These are phyloP conservation scores for Debaryomyces nepalensis DNA, from an alignment of 1,139 yeast species.

Conservation along the genomic window DNA sequence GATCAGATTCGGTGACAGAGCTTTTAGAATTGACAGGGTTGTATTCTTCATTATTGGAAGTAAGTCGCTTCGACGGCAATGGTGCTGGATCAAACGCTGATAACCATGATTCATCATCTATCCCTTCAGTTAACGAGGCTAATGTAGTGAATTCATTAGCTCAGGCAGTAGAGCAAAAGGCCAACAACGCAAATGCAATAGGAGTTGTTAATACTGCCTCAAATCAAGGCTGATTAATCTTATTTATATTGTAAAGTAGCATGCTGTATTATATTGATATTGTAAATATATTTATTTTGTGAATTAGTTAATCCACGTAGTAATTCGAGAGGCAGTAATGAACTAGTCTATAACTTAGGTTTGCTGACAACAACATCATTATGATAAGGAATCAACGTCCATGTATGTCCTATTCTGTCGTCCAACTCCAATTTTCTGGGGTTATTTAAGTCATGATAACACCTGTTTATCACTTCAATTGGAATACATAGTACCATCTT, in stretches of 20 bases:
- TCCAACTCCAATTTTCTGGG: conserved; percentile 17
- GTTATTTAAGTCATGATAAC: conserved; percentile 18
- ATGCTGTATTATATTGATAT: conserved; percentile 3
- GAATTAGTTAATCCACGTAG: too few species aligned
- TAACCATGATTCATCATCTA: conserved; percentile 14
- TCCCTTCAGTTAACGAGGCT: conserved; percentile 23
- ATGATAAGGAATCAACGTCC: conserved; percentile 33
- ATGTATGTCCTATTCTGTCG: conserved; percentile 25
- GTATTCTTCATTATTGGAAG: conserved; percentile 53
- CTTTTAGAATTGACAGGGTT: conserved; percentile 51
- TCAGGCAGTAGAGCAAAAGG: conserved; percentile 26
- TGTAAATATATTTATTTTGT: conserved; percentile 5
- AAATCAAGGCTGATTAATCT: conserved; percentile 8
- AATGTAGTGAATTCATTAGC: conserved; percentile 25
- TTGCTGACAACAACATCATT: conserved; percentile 23
- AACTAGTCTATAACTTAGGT: conserved; percentile 20
- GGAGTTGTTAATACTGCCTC: conserved; percentile 9
- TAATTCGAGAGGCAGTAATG: too few species aligned
- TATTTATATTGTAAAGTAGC: conserved; percentile 5
- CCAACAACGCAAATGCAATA: conserved; percentile 14
- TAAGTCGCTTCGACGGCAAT: conserved; percentile 35
- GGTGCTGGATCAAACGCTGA: conserved; percentile 12
- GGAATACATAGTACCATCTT: conserved; percentile 38
- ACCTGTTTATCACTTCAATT: conserved; percentile 28
- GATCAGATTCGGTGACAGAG: conserved; percentile 53